Conservation (phyloP, 1,284 basidiomycete species). For the Gomphus sp. region DNA sequence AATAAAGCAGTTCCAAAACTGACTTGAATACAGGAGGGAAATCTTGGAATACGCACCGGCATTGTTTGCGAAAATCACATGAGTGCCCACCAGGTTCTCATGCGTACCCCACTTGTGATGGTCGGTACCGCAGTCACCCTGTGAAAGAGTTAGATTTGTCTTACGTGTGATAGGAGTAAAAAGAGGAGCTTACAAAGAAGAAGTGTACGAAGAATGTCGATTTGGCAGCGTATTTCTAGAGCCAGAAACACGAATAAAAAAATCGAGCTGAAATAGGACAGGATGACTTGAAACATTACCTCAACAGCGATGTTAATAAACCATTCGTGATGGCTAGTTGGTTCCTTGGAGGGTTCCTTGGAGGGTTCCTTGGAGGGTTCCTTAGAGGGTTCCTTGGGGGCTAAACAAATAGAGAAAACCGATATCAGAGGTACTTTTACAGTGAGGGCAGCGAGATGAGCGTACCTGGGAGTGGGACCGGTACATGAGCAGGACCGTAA, state of each 20-base stretch:
- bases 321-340: slow-evolving; percentile 5
- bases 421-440: neutral
- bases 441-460: too few relatives aligned
- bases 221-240: slow-evolving; percentile 9
- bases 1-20: neutral
- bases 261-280: neutral
- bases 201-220: slow-evolving; percentile 6
- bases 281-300: neutral
- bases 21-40: neutral
- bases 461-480: neutral
- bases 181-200: slow-evolving; percentile 2
- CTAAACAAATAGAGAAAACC: neutral
- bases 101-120: neutral
- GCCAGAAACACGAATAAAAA: neutral
- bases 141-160: neutral
- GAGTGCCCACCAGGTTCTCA: slow-evolving; percentile 9
- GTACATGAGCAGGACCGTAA: neutral
- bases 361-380: too few relatives aligned
- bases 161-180: neutral
- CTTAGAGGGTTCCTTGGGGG: too few relatives aligned
- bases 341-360: too few relatives aligned
- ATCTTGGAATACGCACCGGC: neutral
- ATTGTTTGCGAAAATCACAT: slow-evolving; percentile 8
- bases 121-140: slow-evolving; percentile 3
- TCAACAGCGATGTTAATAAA: neutral